Conservation (phyloP, 805 yeast species). For the Hanseniaspora opuntiae region DNA sequence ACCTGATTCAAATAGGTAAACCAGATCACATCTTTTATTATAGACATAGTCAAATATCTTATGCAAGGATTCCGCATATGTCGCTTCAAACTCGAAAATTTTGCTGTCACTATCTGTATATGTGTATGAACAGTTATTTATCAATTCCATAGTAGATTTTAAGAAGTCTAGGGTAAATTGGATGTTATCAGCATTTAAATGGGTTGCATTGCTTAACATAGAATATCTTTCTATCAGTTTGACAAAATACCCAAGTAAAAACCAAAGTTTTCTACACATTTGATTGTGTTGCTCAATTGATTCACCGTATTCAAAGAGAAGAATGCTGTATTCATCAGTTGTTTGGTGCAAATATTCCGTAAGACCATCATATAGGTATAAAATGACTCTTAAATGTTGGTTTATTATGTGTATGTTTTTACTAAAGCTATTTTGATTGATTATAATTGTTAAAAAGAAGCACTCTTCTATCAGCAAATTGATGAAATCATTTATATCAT, state of each 20-base stretch:
- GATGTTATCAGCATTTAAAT: not conserved
- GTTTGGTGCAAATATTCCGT: slow-evolving; percentile 3
- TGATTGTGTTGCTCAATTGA: not conserved
- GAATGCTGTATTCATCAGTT: not conserved
- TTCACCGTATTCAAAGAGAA: not conserved
- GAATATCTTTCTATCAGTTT: not conserved
- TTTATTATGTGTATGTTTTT: not conserved
- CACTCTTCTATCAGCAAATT: not conserved
- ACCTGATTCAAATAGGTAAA: not conserved
- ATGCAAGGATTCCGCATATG: not conserved
- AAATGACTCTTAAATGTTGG: slow-evolving; percentile 1
- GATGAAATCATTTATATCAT: not conserved
- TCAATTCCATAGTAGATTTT: not conserved
- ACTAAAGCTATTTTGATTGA: not conserved
- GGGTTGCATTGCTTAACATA: not conserved
- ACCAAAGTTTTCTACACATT: not conserved
- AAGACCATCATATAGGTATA: slow-evolving; percentile 5
- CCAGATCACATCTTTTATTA: not conserved
- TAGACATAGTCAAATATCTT: not conserved
- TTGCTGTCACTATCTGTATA: not conserved
- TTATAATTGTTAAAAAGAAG: not conserved
- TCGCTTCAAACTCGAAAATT: not conserved
- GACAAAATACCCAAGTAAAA: not conserved
- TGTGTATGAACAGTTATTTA: not conserved
- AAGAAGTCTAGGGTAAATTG: not conserved